Evolutionary conservation across 768 basidiomycete species (phyloP), one percentile per base, ranked within the genome.

Genomic region (Leccinum uliginosum): DNA sequence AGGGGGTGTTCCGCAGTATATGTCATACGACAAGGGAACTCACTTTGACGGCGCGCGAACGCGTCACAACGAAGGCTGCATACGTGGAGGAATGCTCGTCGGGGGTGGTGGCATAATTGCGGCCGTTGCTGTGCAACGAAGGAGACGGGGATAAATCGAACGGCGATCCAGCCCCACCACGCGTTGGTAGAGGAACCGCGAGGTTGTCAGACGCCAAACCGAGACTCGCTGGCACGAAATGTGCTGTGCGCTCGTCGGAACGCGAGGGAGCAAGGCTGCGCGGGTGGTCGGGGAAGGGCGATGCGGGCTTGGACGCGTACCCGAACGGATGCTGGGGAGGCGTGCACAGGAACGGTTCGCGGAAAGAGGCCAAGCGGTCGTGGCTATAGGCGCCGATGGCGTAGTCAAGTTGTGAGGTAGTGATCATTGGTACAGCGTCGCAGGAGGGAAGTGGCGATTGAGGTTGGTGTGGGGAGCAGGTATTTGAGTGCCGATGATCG

Each of bases 21-120:
- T 40, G 43, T 8, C 12, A 19, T 9, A 21, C 3, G 24, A 29
- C 19, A 24, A 17, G 10, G 14, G 10, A 11, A 75, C 81, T 63
- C 59, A 83, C 84, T 53, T 75, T 76, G 26, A 83, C 74, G n/a
- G 78, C 80, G 56, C 83, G 78, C 30, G 83, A 84, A 43, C 76
- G 76, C 46, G 81, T 78, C 32, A 73, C 65, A 24, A 80, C 62
- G 61, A 85, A 85, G 6, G 77, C 73, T 17, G 76, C 71, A 24
- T 60, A 62, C n/a, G 43, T 44, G 6, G 54, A 50, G 32, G 59
- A 46, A 21, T 55, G 53, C 15, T 55, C 58, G 29, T 47, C 51
- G 12, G 58, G 29, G 34, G 56, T 30, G 62, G 59, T 30, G 62
- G 59, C 49, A 32, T 59, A 52, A 10, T 43, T 46, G 23, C 48